Conservation (phyloP, 2,329 filamentous ascomycete genomes). For the Diaporthe citrichinensis region DNA sequence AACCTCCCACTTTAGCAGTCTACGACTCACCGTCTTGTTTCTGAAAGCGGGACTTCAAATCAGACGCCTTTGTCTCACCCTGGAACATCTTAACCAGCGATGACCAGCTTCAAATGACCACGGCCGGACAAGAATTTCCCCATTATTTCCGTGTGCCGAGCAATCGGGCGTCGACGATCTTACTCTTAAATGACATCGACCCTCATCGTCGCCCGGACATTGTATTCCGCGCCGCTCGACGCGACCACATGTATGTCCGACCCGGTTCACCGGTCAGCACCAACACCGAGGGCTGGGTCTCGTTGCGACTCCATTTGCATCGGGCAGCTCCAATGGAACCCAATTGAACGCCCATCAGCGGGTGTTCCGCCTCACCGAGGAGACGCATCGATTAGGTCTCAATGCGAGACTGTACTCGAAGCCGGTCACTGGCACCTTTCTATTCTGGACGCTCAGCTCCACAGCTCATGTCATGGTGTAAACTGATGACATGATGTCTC, state of each 20-base stretch:
- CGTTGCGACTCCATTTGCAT: constrained; percentile 20
- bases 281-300: not conserved
- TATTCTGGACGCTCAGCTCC: constrained; percentile 16
- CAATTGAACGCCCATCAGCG: constrained; percentile 4
- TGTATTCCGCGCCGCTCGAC: not conserved
- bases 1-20: not conserved
- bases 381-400: constrained; percentile 13
- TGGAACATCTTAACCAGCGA: not conserved
- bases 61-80: constrained; percentile 7
- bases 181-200: not conserved
- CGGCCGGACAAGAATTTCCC: not conserved
- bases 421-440: not conserved
- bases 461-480: constrained; percentile 1
- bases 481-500: constrained; percentile 32
- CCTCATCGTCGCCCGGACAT: not conserved
- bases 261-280: constrained; percentile 23
- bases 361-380: not conserved
- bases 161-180: constrained; percentile 11
- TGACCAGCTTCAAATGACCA: not conserved
- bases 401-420: constrained; percentile 1
- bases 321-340: constrained; percentile 25
- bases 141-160: constrained; percentile 16
- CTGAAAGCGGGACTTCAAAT: not conserved
- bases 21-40: constrained; percentile 5
- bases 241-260: constrained; percentile 14